Base-by-base conservation (phyloP, 805 yeast species). In the Kodamaea fukazawae region DNA sequence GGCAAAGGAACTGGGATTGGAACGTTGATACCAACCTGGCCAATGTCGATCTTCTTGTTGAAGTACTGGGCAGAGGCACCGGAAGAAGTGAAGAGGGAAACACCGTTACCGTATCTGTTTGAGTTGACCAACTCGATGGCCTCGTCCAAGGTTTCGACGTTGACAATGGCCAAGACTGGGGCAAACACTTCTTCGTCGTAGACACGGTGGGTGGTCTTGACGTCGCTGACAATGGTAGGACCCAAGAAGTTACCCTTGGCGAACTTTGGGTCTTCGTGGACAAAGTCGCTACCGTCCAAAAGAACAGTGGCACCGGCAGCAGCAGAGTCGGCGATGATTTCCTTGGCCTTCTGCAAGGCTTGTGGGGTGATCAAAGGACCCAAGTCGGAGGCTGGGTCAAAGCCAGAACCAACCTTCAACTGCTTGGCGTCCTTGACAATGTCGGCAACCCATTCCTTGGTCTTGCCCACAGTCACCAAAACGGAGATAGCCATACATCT, bases 1-100 rank as follows among this genome's bases (percentile, higher is more conserved):
- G 90, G 89, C 58, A 83, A 67, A 36, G 90, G 90, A 13, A 83
- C 90, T 4, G 90, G 90, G 45, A 83, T 83, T 11, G 90, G 89
- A 27, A 83, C 87, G 53, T 83, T 83, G 50, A 83, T 71, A 41
- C 90, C 90, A 36, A 83, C 85, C 62, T 83, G 89, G 23, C 90
- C 90, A 41, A 82, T 79, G 43, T 81, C 84, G 46, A 82, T 76
- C 48, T 78, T 72, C 62, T 73, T 78, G 58, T 75, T 81, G 69
- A 83, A 83, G 57, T 78, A 77, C 60, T 81, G 83, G 3, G 86
- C 84, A n/a, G 76, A 67, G 15, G 83, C 67, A 9, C 90, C 90
- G 1, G 83, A 77, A 25, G 74, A 69, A 11, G 90, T 83, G 71
- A 83, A 83, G 44, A 83, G 61, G 3, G 88, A 74, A 17, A 77